Percentiles rank a stretch among this genome's conserved stretches.
These are phyloP conservation scores for Epichloe sp. DNA, from an alignment of 2,329 filamentous ascomycete species.

Conservation along the genomic window DNA sequence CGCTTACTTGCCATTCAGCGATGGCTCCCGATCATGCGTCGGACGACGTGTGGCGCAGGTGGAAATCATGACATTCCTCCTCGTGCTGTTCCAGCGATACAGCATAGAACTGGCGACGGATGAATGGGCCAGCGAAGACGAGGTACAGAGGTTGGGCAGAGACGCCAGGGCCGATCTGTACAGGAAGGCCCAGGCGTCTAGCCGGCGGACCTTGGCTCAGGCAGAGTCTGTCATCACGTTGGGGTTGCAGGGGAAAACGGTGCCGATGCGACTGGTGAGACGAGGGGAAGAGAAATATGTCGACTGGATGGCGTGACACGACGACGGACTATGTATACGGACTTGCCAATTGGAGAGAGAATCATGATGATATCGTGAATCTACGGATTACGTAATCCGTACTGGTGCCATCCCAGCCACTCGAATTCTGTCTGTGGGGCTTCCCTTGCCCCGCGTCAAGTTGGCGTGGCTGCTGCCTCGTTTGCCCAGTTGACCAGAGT, in stretches of 20 bases:
- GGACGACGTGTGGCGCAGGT: slow-evolving; percentile 47
- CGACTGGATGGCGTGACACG: slow-evolving; percentile 17
- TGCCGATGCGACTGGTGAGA: slow-evolving; percentile 56
- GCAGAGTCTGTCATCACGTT: slow-evolving; percentile 57
- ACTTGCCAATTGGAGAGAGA: too few relatives aligned
- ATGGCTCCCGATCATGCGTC: slow-evolving; percentile 43
- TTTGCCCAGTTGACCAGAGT: too few relatives aligned
- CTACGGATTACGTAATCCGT: too few relatives aligned
- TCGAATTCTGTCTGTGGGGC: too few relatives aligned
- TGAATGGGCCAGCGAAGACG: slow-evolving; percentile 39
- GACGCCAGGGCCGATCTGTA: slow-evolving; percentile 41
- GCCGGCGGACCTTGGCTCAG: slow-evolving; percentile 35
- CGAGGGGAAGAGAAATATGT: slow-evolving; percentile 59
- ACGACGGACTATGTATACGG: too few relatives aligned
- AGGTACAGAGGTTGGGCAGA: slow-evolving; percentile 37
- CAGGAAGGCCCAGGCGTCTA: slow-evolving; percentile 43
- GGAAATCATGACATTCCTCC: slow-evolving; percentile 41
- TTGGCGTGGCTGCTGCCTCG: too few relatives aligned
- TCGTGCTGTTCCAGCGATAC: slow-evolving; percentile 43
- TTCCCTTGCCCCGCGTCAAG: too few relatives aligned
- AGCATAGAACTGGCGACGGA: slow-evolving; percentile 60
- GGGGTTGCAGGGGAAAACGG: slow-evolving; percentile 48
- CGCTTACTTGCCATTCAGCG: slow-evolving; percentile 44
- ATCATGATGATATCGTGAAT: too few relatives aligned
- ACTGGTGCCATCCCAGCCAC: too few relatives aligned